Evolutionary conservation across 768 basidiomycete genomes (phyloP).

Genomic region (Symmetrospora coprosmae): DNA sequence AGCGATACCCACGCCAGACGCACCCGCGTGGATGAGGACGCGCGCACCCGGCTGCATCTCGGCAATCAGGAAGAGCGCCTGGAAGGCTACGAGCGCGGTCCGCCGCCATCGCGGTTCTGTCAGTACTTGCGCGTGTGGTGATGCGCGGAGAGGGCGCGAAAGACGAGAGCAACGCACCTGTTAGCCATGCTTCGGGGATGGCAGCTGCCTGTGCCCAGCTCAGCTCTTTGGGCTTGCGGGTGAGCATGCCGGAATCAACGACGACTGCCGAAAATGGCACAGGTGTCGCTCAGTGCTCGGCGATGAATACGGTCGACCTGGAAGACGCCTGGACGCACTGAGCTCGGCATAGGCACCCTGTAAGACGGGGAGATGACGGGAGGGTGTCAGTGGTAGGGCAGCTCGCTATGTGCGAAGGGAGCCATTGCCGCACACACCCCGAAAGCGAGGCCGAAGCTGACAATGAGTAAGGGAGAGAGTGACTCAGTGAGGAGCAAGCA

Average conservation of each 20-base stretch:
- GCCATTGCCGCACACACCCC: slow-evolving; percentile 22
- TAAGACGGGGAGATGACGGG: background rate
- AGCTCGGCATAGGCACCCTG: slow-evolving; percentile 32
- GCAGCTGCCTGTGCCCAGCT: slow-evolving; percentile 73
- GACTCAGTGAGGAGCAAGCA: background rate
- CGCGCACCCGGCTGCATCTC: slow-evolving; percentile 55
- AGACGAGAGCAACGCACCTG: slow-evolving; percentile 44
- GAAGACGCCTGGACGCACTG: background rate
- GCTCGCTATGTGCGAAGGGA: background rate
- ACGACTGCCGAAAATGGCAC: slow-evolving; percentile 44
- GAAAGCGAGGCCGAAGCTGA: slow-evolving; percentile 30
- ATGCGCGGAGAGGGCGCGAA: background rate
- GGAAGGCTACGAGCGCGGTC: slow-evolving; percentile 31
- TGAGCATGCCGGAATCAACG: slow-evolving; percentile 51
- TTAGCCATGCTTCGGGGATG: slow-evolving; percentile 75
- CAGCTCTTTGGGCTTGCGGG: slow-evolving; percentile 59
- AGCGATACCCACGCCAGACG: slow-evolving; percentile 43
- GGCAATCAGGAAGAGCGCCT: slow-evolving; percentile 51
- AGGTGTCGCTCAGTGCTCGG: background rate
- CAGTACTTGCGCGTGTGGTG: too few relatives aligned
- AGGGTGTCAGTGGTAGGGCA: background rate
- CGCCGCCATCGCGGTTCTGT: too few relatives aligned
- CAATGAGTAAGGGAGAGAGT: background rate
- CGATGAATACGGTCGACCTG: background rate
- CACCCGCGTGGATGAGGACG: slow-evolving; percentile 78